A percentile compares a stretch with the other conserved stretches of the same genome.
These are phyloP conservation scores for Lepraria neglecta DNA, from an alignment of 495 filamentous ascomycete genomes.

Conservation along the genomic window DNA sequence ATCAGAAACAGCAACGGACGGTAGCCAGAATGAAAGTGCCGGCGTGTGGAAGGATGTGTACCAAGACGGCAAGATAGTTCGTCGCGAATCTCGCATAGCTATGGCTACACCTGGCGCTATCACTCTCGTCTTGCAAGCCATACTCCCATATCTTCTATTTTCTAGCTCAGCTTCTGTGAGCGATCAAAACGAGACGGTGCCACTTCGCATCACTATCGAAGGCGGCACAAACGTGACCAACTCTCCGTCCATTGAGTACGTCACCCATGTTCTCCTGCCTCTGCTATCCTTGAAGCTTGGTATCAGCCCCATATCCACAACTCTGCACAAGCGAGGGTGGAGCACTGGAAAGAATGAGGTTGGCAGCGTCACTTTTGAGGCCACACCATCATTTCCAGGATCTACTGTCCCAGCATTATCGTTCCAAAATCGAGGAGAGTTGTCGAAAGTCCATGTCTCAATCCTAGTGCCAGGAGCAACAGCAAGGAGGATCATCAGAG, in stretches of 20 bases:
- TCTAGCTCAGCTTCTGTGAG: conserved; percentile 2
- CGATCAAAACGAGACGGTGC: conserved; percentile 11
- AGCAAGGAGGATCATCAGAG: conserved; percentile 12
- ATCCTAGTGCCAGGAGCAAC: conserved; percentile 45
- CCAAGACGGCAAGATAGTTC: conserved; percentile 19
- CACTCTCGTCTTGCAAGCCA: conserved; percentile 71
- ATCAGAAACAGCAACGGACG: background rate
- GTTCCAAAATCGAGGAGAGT: conserved; percentile 40
- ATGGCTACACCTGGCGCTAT: conserved; percentile 41
- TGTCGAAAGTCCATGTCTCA: conserved; percentile 56
- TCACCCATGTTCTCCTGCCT: conserved; percentile 67
- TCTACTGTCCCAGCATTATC: conserved; percentile 43
- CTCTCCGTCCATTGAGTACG: conserved; percentile 70
- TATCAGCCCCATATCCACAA: conserved; percentile 49
- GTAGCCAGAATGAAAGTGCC: background rate
- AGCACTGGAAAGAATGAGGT: conserved; percentile 47
- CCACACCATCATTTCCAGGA: conserved; percentile 47
- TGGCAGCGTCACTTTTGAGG: conserved; percentile 53
- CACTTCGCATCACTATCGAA: conserved; percentile 50
- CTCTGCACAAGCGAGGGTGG: conserved; percentile 62
- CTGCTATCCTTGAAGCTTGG: conserved; percentile 55
- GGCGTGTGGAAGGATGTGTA: conserved; percentile 22
- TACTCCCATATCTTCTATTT: conserved; percentile 66
- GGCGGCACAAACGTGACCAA: conserved; percentile 74
- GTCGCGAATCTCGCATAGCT: conserved; percentile 29